phyloP scores from a whole-genome alignment of 306 rosid genomes.

The Mimosa pudica region DNA sequence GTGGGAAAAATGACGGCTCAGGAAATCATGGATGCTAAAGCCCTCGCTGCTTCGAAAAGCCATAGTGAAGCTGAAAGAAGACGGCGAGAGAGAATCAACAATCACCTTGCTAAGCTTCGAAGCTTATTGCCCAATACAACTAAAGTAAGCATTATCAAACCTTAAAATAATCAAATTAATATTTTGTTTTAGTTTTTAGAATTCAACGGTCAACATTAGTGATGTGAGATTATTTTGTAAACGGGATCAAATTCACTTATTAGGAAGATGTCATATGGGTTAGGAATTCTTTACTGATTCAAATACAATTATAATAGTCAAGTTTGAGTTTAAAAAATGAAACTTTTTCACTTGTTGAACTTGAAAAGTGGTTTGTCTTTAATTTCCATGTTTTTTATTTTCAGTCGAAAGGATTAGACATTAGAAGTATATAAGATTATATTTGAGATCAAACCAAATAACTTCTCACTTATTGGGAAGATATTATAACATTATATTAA shows the following conservation, averaged over 20 bases:
- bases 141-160: slow-evolving; percentile 58
- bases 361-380: neutral
- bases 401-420: too few relatives aligned
- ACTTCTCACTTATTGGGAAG: too few relatives aligned
- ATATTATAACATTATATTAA: too few relatives aligned
- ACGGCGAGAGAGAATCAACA: slow-evolving; percentile 93
- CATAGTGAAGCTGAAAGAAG: slow-evolving; percentile 95
- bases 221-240: too few relatives aligned
- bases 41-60: slow-evolving; percentile 88
- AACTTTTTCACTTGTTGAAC: neutral
- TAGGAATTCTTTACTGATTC: too few relatives aligned
- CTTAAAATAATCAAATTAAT: neutral
- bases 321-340: neutral
- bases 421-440: too few relatives aligned
- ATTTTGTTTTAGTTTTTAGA: too few relatives aligned
- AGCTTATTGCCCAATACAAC: slow-evolving; percentile 89
- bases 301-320: neutral
- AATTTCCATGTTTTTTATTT: too few relatives aligned
- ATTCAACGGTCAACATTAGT: too few relatives aligned
- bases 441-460: too few relatives aligned
- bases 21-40: slow-evolving; percentile 94
- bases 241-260: too few relatives aligned
- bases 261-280: too few relatives aligned
- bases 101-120: slow-evolving; percentile 86
- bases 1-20: slow-evolving; percentile 84